Evolutionary conservation across 1,139 yeast species (phyloP), one percentile per base, ranked within the genome.

Genomic region (Zhuliangozyma parablackwelliae): DNA sequence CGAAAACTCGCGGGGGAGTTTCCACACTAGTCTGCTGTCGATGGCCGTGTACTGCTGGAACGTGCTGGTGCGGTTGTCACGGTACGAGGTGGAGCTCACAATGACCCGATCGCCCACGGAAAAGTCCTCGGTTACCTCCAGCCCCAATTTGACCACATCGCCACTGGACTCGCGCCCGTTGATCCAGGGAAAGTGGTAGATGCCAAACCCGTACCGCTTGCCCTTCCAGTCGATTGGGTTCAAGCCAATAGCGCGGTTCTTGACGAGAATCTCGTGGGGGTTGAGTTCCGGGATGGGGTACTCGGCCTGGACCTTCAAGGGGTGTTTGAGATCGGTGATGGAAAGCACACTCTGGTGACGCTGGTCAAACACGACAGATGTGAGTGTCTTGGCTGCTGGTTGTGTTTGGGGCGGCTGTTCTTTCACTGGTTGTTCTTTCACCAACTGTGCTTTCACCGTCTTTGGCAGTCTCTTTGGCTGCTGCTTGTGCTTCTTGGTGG

Each of bases 201-300:
- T 61, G n/a, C 73, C 75, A 53, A 72, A 72, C 28, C 60, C 59
- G 43, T 63, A 72, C 38, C 64, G 69, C 36, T 69, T 67, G n/a
- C 72, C 69, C 45, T 72, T 72, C 78, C 78, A 72, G 44, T 72
- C 78, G 29, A 72, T 61, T 10, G 75, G 77, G 44, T 71, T 71
- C 28, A 71, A 46, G 0, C 77, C 77, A 29, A 70, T 57, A 30
- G 60, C 72, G 39, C 55, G 57, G 44, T 70, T 71, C 34, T 54
- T 50, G 7, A 71, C 59, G 33, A 71, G 48, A 8, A 71, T 50
- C 39, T 71, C 76, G 43, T 64, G 47, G 7, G 48, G 50, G 3
- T 40, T 34, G 7, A 56, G 27, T 10, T 45, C 45, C 1, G 62
- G 61, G 12, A 55, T 44, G 4, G 50, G 49, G 32, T 42, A 42